phyloP scores from a whole-genome alignment of 1,284 basidiomycete genomes.

The Kwoniella shivajii region DNA sequence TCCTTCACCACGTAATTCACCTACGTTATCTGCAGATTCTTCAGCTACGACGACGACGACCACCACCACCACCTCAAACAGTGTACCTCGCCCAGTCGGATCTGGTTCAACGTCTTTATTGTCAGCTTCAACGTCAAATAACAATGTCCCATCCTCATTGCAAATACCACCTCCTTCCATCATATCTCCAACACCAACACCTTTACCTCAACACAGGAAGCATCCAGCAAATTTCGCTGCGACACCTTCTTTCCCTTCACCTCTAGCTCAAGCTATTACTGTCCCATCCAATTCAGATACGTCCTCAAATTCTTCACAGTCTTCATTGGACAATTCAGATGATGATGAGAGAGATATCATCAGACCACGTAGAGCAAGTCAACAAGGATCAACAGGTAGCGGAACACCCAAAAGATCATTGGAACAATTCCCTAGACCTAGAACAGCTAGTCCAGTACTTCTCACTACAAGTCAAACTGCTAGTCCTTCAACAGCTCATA shows the following conservation, averaged over 20 bases:
- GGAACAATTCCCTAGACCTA: slow-evolving; percentile 22
- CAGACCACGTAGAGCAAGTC: slow-evolving; percentile 6
- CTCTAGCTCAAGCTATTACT: slow-evolving; percentile 48
- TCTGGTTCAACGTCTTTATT: slow-evolving; percentile 6
- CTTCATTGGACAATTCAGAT: slow-evolving; percentile 31
- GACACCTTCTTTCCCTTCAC: slow-evolving; percentile 52
- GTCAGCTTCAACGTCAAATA: not conserved
- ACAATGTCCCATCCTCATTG: slow-evolving; percentile 13
- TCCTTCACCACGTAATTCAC: slow-evolving; percentile 25
- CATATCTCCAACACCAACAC: slow-evolving; percentile 25
- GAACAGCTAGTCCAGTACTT: slow-evolving; percentile 25
- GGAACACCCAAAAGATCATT: slow-evolving; percentile 26
- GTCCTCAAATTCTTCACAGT: slow-evolving; percentile 44
- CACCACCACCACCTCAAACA: no score
- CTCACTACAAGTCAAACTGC: slow-evolving; percentile 19
- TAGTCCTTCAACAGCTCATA: slow-evolving; percentile 25
- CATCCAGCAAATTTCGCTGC: slow-evolving; percentile 44
- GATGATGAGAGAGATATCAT: slow-evolving; percentile 28
- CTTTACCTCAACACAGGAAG: slow-evolving; percentile 37
- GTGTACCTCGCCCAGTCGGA: no score
- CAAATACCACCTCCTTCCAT: slow-evolving; percentile 23
- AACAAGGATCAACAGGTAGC: slow-evolving; percentile 10
- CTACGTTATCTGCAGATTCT: slow-evolving; percentile 12
- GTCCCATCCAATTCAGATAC: slow-evolving; percentile 45
- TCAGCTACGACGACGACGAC: not conserved